Evolutionary conservation across 208 protist genomes (phyloP).

Genomic region (Leishmania mexicana): DNA sequence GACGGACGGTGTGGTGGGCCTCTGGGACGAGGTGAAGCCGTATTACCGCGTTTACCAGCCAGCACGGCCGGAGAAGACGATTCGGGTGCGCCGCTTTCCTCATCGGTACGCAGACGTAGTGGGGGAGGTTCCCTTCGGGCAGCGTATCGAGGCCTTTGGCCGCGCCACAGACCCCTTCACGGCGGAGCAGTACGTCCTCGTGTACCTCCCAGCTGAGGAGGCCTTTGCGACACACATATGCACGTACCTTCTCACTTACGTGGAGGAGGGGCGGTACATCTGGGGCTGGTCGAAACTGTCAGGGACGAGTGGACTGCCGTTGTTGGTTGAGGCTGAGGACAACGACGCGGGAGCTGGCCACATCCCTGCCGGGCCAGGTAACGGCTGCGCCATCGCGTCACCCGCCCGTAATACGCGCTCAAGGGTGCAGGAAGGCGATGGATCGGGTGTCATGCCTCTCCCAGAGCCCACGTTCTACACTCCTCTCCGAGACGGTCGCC

Average conservation of each 20-base stretch:
- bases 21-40: slow-evolving; percentile 49
- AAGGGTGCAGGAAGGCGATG: neutral
- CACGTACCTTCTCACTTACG: slow-evolving; percentile 43
- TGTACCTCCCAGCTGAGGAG: slow-evolving; percentile 46
- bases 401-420: neutral
- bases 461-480: slow-evolving; percentile 54
- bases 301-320: slow-evolving; percentile 44
- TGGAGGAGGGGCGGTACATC: slow-evolving; percentile 43
- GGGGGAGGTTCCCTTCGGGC: slow-evolving; percentile 63
- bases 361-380: neutral
- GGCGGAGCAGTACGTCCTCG: slow-evolving; percentile 62
- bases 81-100: slow-evolving; percentile 69
- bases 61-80: slow-evolving; percentile 36
- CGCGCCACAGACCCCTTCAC: slow-evolving; percentile 56
- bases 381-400: neutral
- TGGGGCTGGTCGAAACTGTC: slow-evolving; percentile 84
- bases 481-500: slow-evolving; percentile 35
- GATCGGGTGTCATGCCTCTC: slow-evolving; percentile 15
- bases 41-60: slow-evolving; percentile 60
- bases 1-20: slow-evolving; percentile 54
- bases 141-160: slow-evolving; percentile 59
- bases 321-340: slow-evolving; percentile 41
- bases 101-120: slow-evolving; percentile 73
- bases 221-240: slow-evolving; percentile 24
- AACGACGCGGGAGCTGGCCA: neutral